Conservation (phyloP, 441 rosid species). For the Euphorbia schlechtendalii region DNA sequence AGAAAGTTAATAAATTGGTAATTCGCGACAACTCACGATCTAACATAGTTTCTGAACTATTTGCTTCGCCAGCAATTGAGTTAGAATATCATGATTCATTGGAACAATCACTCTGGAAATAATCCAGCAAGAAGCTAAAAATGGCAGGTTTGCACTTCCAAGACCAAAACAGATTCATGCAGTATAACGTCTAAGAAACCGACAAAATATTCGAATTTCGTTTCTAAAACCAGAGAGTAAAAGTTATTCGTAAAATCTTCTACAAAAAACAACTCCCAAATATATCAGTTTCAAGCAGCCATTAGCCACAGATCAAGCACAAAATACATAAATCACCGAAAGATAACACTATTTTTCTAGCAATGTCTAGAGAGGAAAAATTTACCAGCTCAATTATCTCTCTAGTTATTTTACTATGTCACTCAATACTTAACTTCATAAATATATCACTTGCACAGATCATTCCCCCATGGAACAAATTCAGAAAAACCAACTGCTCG, state of each 20-base stretch:
- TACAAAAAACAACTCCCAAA: neutral
- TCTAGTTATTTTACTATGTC: neutral
- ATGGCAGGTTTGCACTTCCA: too few species aligned
- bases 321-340: neutral
- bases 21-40: neutral
- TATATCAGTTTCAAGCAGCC: neutral
- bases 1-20: neutral
- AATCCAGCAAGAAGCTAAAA: conserved; percentile 3
- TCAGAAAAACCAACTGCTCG: neutral
- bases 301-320: neutral
- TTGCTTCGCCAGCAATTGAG: neutral
- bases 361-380: neutral
- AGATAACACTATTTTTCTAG: neutral
- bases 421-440: neutral
- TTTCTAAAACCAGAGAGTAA: neutral
- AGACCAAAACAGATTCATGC: conserved; percentile 11
- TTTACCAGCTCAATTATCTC: neutral
- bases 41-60: neutral
- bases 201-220: neutral
- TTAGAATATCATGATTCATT: neutral
- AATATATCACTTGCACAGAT: neutral
- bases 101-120: neutral
- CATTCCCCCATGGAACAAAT: conserved; percentile 3
- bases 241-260: neutral
- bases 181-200: neutral